Percentiles rank a stretch among this genome's conserved stretches.
These are phyloP conservation scores for Haematococcus lacustris DNA, from an alignment of 139 green algal species.

Conservation along the genomic window DNA sequence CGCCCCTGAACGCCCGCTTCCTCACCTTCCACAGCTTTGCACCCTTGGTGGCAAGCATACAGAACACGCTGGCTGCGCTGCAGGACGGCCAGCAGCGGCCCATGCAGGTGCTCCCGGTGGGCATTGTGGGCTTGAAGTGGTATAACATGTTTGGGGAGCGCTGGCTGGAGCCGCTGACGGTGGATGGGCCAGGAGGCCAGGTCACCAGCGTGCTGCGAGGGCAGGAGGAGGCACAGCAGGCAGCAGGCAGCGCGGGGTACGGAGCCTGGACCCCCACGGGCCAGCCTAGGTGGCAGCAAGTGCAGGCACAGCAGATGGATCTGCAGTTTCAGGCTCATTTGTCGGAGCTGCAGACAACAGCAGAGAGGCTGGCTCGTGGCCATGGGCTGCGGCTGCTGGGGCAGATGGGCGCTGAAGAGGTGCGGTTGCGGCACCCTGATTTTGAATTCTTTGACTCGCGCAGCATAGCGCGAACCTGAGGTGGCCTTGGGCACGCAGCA, in stretches of 20 bases:
- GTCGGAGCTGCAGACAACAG: conserved; percentile 34
- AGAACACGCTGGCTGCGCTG: conserved; percentile 7
- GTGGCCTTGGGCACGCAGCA: no score
- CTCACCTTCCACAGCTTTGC: conserved; percentile 76
- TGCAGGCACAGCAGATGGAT: conserved; percentile 5
- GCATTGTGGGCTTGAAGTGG: conserved; percentile 57
- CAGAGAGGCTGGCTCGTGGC: conserved; percentile 35
- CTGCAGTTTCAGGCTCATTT: conserved; percentile 12
- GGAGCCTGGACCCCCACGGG: background rate
- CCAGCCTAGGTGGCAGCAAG: background rate
- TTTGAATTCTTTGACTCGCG: conserved; percentile 51
- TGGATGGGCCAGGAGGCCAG: background rate
- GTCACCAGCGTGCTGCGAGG: background rate
- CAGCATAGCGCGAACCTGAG: no score
- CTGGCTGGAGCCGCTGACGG: conserved; percentile 54
- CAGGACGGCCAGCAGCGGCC: background rate
- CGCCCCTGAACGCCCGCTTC: conserved; percentile 73
- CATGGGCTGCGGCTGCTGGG: conserved; percentile 33
- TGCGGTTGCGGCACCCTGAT: conserved; percentile 36
- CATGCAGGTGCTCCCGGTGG: conserved; percentile 14
- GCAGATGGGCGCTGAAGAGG: conserved; percentile 26
- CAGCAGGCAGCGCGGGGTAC: background rate
- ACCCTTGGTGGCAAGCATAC: conserved; percentile 30
- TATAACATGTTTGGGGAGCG: conserved; percentile 60
- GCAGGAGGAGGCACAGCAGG: background rate